Base-by-base conservation (phyloP, 1,284 basidiomycete species). In the Phylloporus sp. region DNA sequence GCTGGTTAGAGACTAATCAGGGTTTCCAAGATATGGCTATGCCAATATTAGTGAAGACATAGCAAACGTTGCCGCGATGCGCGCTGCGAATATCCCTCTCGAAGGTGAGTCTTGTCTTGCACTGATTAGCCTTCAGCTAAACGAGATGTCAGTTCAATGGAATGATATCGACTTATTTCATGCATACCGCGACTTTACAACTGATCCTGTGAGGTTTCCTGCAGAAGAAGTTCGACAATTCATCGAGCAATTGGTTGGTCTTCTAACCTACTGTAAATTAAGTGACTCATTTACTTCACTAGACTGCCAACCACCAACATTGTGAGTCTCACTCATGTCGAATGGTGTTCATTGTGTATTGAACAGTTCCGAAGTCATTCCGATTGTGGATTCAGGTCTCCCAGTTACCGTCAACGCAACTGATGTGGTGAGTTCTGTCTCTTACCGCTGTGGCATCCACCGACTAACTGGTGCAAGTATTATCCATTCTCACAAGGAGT, bases 111-210 rank as follows among this genome's bases (percentile, higher is more conserved):
- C 45, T 52, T 55, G 47, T 59, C 32, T 29, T 66, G 59, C 14
- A 53, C 3, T 45, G 4, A 7, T 5, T 43, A 19, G 3, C 12
- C 5, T 5, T 15, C 25, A 11, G 37, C 60, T 70, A 39, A 71
- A 69, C 39, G n/a, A 32, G 37, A 25, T 29, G 58, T 23, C 62
- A 89, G 88, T 88, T 57, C 90, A 89, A 83, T 93, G 91, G 92
- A 92, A 90, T 73, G 92, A 93, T 72, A 92, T 93, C 68, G 92
- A 94, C 78, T 72, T 92, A 64, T 91, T 90, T 71, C 87, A 91
- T 70, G 85, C 87, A 37, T 82, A 85, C 61, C 85, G 91, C 12
- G 90, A 91, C 77, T 92, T 93, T 71, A 92, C 91, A 12, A 82
- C 86, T 17, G 90, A 92, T 74, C 90, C 90, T 19, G 83, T 88